These are phyloP conservation scores for Nosema muscidifuracis DNA, from an alignment of 371 early-diverging fungal genomes.

Conservation along the genomic window DNA sequence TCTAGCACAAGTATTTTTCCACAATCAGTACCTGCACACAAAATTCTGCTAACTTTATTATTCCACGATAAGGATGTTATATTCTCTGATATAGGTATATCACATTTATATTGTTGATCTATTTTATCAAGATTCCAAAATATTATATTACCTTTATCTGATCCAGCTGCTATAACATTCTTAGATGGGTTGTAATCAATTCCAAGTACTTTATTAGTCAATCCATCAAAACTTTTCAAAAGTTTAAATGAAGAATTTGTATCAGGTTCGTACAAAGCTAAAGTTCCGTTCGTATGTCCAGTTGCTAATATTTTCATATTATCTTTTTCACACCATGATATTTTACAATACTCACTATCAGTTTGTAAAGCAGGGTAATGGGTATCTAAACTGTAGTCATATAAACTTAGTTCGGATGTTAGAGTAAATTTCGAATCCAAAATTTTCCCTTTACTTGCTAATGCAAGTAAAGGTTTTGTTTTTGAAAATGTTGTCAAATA, in stretches of 20 bases:
- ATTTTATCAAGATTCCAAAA: conserved; percentile 57
- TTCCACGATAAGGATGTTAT: conserved; percentile 60
- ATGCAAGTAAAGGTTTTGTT: conserved; percentile 51
- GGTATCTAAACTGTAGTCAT: conserved; percentile 47
- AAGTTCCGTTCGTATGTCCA: conserved; percentile 57
- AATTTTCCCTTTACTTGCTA: conserved; percentile 62
- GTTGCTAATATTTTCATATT: conserved; percentile 47
- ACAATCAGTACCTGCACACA: conserved; percentile 55
- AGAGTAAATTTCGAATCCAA: conserved; percentile 61
- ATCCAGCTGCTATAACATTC: conserved; percentile 58
- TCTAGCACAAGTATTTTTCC: conserved; percentile 59
- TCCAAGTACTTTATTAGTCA: conserved; percentile 59
- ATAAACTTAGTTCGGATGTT: conserved; percentile 53
- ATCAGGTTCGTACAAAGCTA: conserved; percentile 46
- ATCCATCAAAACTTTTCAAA: conserved; percentile 15
- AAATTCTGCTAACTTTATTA: conserved; percentile 57
- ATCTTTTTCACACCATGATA: conserved; percentile 57
- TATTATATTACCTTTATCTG: conserved; percentile 55
- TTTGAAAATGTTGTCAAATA: conserved; percentile 57
- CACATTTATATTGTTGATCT: conserved; percentile 59
- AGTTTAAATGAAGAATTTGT: conserved; percentile 23
- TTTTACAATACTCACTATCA: conserved; percentile 57
- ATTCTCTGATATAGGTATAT: conserved; percentile 42
- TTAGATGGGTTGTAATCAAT: conserved; percentile 56
- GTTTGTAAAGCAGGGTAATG: conserved; percentile 24